phyloP scores from a whole-genome alignment of 2,329 filamentous ascomycete species.

The Penicillium sp. region DNA sequence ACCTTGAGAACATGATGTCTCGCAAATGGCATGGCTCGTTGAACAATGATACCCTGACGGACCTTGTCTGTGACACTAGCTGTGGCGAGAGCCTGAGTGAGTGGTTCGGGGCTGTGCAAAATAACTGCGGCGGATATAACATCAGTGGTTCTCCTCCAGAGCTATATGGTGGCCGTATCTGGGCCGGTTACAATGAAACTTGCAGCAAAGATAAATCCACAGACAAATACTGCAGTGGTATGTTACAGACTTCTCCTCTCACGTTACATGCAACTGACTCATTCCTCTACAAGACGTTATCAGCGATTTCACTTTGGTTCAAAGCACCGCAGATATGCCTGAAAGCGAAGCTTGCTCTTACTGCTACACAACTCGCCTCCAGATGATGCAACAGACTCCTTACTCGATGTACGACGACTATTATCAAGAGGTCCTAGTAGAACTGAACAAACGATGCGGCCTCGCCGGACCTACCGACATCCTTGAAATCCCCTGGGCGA shows the following conservation, averaged over 20 bases:
- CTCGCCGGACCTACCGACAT: conserved; percentile 8
- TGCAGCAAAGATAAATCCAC: conserved; percentile 16
- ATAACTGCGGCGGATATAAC: conserved; percentile 10
- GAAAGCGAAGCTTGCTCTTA: conserved; percentile 11
- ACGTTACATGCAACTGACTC: neutral
- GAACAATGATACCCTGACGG: conserved; percentile 12
- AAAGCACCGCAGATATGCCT: conserved; percentile 9
- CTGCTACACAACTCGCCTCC: conserved; percentile 6
- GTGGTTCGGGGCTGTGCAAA: conserved; percentile 13
- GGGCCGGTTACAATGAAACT: conserved; percentile 21
- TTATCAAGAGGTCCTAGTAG: conserved; percentile 5
- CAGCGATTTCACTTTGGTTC: conserved; percentile 2
- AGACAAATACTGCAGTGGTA: conserved; percentile 16
- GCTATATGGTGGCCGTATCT: conserved; percentile 11
- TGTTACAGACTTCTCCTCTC: conserved; percentile 1
- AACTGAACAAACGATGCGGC: conserved; percentile 5
- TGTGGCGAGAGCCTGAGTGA: conserved; percentile 11
- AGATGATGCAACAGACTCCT: conserved; percentile 10
- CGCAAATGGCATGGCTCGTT: conserved; percentile 3
- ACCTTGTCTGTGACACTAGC: conserved; percentile 14
- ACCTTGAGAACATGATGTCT: neutral
- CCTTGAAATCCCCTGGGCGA: conserved; percentile 1
- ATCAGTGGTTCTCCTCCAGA: neutral
- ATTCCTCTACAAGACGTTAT: conserved; percentile 2
- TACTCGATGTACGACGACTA: conserved; percentile 12